These are phyloP conservation scores for Aeminium ludgeri DNA, from an alignment of 495 filamentous ascomycete species.

Conservation along the genomic window DNA sequence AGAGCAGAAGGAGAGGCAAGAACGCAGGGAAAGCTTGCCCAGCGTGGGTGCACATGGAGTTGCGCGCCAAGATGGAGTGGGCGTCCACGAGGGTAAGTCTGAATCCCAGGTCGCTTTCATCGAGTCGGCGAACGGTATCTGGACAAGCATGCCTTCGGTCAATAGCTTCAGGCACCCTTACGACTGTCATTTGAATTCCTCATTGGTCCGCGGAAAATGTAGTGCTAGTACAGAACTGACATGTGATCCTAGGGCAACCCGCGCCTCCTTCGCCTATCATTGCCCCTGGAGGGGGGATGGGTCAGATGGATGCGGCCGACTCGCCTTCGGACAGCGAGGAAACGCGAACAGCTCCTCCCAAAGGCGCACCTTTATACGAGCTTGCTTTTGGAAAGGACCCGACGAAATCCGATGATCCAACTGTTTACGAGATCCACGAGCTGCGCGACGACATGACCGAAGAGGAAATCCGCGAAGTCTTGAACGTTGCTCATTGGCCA, in stretches of 20 bases:
- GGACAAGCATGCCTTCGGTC: no score
- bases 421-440: constrained; percentile 79
- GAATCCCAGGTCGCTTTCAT: no score
- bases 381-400: constrained; percentile 86
- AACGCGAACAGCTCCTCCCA: constrained; percentile 42
- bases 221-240: not conserved
- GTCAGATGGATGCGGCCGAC: constrained; percentile 12
- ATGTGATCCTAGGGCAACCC: constrained; percentile 3
- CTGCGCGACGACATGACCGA: constrained; percentile 56
- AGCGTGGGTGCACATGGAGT: constrained; percentile 26
- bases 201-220: not conserved
- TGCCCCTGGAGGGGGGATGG: constrained; percentile 4
- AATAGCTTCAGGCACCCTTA: no score
- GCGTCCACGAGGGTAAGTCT: constrained; percentile 24
- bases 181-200: no score
- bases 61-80: constrained; percentile 27
- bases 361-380: constrained; percentile 52
- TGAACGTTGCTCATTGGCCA: constrained; percentile 72
- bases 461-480: constrained; percentile 69
- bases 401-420: constrained; percentile 80
- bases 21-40: constrained; percentile 21
- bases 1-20: constrained; percentile 18
- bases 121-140: no score
- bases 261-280: constrained; percentile 11
- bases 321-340: constrained; percentile 19